A percentile compares a stretch with the other conserved stretches of the same genome.
phyloP scores from a whole-genome alignment of 768 basidiomycete species.

The Holtermannia corniformis region DNA sequence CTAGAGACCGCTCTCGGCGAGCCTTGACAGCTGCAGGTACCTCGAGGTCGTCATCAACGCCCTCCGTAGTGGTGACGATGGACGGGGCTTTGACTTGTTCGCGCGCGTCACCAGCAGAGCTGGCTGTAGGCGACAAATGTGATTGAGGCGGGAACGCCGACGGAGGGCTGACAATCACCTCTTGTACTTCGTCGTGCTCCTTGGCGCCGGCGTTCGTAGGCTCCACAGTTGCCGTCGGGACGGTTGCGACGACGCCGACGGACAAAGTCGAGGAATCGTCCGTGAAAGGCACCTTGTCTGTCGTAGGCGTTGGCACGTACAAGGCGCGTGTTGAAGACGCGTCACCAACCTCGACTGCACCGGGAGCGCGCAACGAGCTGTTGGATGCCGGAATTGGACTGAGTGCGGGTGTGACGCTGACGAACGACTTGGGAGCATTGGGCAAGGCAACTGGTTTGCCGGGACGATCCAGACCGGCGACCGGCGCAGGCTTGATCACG shows the following conservation, averaged over 20 bases:
- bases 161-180: background rate
- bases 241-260: too few species aligned
- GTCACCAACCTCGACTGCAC: background rate
- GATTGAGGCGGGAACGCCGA: background rate
- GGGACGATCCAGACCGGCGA: background rate
- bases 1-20: constrained; percentile 10
- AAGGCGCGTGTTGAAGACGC: constrained; percentile 1
- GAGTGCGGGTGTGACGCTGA: background rate
- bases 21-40: background rate
- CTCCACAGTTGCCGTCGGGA: too few species aligned
- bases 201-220: too few species aligned
- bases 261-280: too few species aligned
- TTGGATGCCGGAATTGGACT: constrained; percentile 9
- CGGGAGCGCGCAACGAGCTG: background rate
- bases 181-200: too few species aligned
- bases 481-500: constrained; percentile 12
- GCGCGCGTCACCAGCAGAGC: background rate
- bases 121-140: background rate
- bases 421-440: background rate
- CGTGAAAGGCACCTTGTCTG: background rate
- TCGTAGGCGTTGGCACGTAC: constrained; percentile 4
- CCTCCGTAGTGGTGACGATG: background rate
- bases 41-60: background rate
- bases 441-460: background rate
- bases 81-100: background rate